Evolutionary conservation across 148 eudicot species (phyloP).

Genomic region (Mesembryanthemum crystallinum): DNA sequence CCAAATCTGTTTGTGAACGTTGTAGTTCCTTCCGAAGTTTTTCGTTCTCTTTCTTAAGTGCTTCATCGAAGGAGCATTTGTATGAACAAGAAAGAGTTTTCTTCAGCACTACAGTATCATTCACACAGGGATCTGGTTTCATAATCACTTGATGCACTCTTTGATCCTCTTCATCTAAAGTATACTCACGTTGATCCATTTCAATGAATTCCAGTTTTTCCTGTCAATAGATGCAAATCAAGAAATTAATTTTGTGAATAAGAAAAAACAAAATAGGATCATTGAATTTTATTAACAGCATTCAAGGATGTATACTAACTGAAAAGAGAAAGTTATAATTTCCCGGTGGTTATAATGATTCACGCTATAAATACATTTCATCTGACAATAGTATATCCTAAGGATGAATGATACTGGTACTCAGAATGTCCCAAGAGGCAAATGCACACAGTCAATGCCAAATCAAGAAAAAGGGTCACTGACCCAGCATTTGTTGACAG

Average conservation of each 20-base stretch:
- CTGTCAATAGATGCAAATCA: constrained; percentile 38
- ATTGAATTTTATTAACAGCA: neutral
- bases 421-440: neutral
- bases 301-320: neutral
- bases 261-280: neutral
- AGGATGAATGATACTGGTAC: neutral
- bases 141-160: constrained; percentile 76
- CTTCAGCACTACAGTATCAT: constrained; percentile 63
- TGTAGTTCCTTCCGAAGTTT: constrained; percentile 84
- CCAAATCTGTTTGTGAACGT: constrained; percentile 74
- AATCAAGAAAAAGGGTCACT: neutral
- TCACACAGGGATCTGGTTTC: constrained; percentile 62
- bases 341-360: neutral
- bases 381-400: neutral
- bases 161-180: constrained; percentile 82
- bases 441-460: neutral
- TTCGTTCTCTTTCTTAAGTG: constrained; percentile 79
- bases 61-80: constrained; percentile 69
- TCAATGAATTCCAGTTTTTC: constrained; percentile 75
- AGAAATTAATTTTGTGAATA: neutral
- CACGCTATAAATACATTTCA: neutral
- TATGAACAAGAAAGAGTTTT: constrained; percentile 90
- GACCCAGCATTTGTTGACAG: neutral
- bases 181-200: constrained; percentile 83
- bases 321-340: neutral